Conservation (phyloP, 768 basidiomycete genomes). For the Mycena capillaripes region DNA sequence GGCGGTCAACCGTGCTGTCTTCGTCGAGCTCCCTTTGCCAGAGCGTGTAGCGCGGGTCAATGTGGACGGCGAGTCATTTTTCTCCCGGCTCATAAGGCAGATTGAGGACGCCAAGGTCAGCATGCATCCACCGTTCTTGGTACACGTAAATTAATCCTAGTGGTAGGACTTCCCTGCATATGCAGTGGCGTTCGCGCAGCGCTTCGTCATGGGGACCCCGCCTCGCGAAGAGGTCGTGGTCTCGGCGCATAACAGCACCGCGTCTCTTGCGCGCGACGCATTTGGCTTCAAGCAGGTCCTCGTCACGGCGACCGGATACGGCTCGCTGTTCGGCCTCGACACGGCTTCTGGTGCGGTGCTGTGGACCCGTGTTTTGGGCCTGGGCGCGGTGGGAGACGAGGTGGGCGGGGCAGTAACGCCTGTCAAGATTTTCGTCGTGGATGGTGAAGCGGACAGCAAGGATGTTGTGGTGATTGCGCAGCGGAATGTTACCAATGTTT, state of each 20-base stretch:
- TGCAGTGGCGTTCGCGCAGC: slow-evolving; percentile 71
- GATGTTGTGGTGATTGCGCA: slow-evolving; percentile 76
- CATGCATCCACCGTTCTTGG: slow-evolving; percentile 14
- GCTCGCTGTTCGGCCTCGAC: slow-evolving; percentile 88
- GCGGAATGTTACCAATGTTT: slow-evolving; percentile 72
- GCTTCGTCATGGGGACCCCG: slow-evolving; percentile 76
- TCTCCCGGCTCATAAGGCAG: slow-evolving; percentile 68
- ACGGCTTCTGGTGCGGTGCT: slow-evolving; percentile 81
- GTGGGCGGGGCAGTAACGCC: slow-evolving; percentile 71
- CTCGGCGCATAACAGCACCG: slow-evolving; percentile 48
- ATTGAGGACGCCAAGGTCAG: slow-evolving; percentile 72
- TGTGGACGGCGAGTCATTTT: slow-evolving; percentile 66
- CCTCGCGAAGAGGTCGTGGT: slow-evolving; percentile 59
- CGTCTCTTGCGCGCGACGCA: slow-evolving; percentile 71
- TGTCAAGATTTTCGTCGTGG: slow-evolving; percentile 70
- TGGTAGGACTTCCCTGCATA: slow-evolving; percentile 81
- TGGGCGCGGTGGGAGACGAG: slow-evolving; percentile 71
- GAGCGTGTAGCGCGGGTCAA: slow-evolving; percentile 46
- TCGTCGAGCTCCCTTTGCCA: slow-evolving; percentile 79
- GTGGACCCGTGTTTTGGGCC: slow-evolving; percentile 85
- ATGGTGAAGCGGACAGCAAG: slow-evolving; percentile 62
- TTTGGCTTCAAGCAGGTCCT: slow-evolving; percentile 93
- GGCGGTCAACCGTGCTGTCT: slow-evolving; percentile 71
- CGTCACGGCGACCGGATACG: slow-evolving; percentile 75
- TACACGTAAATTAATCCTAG: neutral